Conservation (phyloP, 352 stramenopile genomes). For the Heterotrichella gracilis region DNA sequence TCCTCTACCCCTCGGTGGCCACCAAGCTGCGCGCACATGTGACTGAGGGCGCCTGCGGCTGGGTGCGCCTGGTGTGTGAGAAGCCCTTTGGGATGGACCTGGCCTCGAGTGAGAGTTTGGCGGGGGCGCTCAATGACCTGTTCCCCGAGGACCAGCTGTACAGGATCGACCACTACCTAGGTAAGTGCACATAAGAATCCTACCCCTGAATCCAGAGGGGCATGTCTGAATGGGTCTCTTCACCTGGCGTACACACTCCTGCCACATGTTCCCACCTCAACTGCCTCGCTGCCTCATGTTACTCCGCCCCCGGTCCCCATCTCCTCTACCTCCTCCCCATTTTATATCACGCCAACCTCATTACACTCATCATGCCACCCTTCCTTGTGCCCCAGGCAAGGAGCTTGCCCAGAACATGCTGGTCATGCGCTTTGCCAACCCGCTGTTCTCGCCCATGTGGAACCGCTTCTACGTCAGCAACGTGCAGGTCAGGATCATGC, state of each 20-base stretch:
- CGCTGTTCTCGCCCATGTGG: slow-evolving; percentile 76
- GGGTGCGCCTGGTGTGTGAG: slow-evolving; percentile 77
- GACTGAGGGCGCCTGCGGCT: slow-evolving; percentile 24
- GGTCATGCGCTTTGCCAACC: slow-evolving; percentile 71
- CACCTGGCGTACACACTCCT: no score
- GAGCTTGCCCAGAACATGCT: slow-evolving; percentile 93
- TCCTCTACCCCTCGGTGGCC: slow-evolving; percentile 60
- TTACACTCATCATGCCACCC: no score
- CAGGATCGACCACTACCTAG: slow-evolving; percentile 54
- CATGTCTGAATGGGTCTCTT: no score
- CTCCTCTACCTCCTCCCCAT: no score
- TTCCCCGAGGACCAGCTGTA: slow-evolving; percentile 39
- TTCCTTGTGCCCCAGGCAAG: no score
- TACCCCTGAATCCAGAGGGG: no score
- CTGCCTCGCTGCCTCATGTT: no score
- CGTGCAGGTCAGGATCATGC: no score
- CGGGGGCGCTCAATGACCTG: slow-evolving; percentile 39
- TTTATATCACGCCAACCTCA: no score
- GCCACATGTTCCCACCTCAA: no score
- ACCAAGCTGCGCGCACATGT: slow-evolving; percentile 16
- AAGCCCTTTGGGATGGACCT: slow-evolving; percentile 87
- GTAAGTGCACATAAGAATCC: no score
- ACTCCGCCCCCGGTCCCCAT: no score
- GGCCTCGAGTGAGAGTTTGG: slow-evolving; percentile 51
- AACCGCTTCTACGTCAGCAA: slow-evolving; percentile 69